Evolutionary conservation across 1,284 basidiomycete genomes (phyloP), one percentile per base, ranked within the genome.

Genomic region (Melampsora larici-populina): DNA sequence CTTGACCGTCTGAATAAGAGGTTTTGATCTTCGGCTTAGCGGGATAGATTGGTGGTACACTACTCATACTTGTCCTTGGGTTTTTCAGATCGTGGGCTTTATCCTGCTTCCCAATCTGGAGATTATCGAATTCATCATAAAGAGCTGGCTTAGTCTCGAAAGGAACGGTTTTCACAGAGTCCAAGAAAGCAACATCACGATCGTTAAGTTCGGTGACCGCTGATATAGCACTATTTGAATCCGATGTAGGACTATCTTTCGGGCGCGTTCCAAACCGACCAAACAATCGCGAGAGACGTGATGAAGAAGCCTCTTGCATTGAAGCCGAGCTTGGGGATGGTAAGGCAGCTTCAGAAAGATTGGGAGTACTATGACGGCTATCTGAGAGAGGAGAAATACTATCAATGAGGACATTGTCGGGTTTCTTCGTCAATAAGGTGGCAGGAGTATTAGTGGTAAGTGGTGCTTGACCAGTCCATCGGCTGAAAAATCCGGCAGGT

Each of bases 131-230:
- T n/a, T 46, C 62, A 67, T 65, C 72, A 67, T 75, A 66, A 18
- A 33, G 72, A 11, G 48, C 63, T 8, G 43, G 31, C 26, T 66
- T 36, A 33, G 43, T 48, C 36, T 66, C 64, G 11, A 75, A 31
- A 43, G 72, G 72, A 51, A 75, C 72, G 9, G 72, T 75, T 55
- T 67, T 75, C 48, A 67, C 17, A 15, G 49, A 31, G 33, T 75
- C 72, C 51, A 75, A 46, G 18, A 67, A 66, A 26, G 49, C 55
- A 40, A 67, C 58, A 21, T 75, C 72, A 40, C 62, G 58, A 21
- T 63, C 64, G 55, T 75, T 49, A n/a, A 75, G 64, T 66, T 75
- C 72, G 31, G 72, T 75, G 26, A 51, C 49, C n/a, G 72, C 63
- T 49, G 64, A 55, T 26, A 40, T 40, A 8, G 36, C 64, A 55